Evolutionary conservation across 495 filamentous ascomycete genomes (phyloP).

Genomic region (Opeltia flavorubescens): DNA sequence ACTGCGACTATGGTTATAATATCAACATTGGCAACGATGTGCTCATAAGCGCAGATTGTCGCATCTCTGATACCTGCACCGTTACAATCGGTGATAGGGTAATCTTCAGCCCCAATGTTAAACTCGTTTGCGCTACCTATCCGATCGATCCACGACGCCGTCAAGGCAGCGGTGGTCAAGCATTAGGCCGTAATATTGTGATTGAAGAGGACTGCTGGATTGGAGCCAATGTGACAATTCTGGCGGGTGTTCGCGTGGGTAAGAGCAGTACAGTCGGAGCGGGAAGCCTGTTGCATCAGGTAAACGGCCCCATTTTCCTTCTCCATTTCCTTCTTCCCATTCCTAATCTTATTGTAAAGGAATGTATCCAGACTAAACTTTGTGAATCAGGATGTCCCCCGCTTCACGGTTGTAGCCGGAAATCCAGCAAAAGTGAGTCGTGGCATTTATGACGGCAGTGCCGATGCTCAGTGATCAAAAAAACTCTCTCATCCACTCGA

Average conservation of each 20-base stretch:
- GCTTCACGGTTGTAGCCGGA: constrained; percentile 45
- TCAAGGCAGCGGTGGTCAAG: constrained; percentile 58
- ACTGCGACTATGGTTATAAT: constrained; percentile 93
- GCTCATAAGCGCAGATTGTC: constrained; percentile 72
- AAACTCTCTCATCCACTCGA: background rate
- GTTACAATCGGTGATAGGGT: constrained; percentile 69
- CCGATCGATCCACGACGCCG: constrained; percentile 63
- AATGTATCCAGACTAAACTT: constrained; percentile 3
- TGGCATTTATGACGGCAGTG: constrained; percentile 29
- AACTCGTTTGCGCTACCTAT: constrained; percentile 63
- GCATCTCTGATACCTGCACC: constrained; percentile 64
- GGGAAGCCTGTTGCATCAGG: constrained; percentile 19
- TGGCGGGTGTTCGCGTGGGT: constrained; percentile 41
- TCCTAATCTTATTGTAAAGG: no score
- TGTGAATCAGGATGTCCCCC: constrained; percentile 40
- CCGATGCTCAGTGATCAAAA: constrained; percentile 7
- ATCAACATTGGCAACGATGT: constrained; percentile 79
- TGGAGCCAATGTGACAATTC: constrained; percentile 71
- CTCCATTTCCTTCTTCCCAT: background rate
- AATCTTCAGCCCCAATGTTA: constrained; percentile 77
- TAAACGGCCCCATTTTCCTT: background rate
- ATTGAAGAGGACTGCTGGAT: constrained; percentile 89
- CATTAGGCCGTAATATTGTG: constrained; percentile 54
- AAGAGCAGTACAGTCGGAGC: constrained; percentile 32
- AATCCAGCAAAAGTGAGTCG: constrained; percentile 48